Conservation (phyloP, 352 stramenopile genomes). For the Phytophthora cajani region DNA sequence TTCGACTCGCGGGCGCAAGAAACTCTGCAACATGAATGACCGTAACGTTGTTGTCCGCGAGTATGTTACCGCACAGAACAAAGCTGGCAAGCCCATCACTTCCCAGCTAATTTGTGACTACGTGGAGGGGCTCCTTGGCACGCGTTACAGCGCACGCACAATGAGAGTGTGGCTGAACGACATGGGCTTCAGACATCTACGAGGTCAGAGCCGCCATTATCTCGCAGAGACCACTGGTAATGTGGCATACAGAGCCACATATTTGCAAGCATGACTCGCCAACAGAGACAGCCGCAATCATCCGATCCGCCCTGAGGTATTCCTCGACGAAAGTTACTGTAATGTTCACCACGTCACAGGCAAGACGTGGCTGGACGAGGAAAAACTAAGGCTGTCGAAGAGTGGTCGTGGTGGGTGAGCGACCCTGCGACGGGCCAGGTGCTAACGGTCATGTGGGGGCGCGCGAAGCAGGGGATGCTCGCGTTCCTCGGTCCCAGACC, state of each 20-base stretch:
- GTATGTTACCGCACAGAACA: constrained; percentile 8
- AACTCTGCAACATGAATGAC: constrained; percentile 1
- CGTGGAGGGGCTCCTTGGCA: not conserved
- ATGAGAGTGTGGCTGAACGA: constrained; percentile 1
- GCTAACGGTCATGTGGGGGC: constrained; percentile 18
- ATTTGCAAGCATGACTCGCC: not conserved
- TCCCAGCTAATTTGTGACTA: constrained; percentile 4
- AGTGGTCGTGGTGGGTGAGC: not conserved
- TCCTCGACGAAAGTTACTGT: constrained; percentile 31
- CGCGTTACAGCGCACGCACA: not conserved
- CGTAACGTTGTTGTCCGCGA: constrained; percentile 10
- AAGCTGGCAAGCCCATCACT: constrained; percentile 4
- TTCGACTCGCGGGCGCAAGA: constrained; percentile 4
- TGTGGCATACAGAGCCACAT: constrained; percentile 11
- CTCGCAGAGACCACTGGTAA: constrained; percentile 4
- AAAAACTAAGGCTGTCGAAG: not conserved
- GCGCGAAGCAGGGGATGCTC: constrained; percentile 25
- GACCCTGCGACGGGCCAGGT: constrained; percentile 28
- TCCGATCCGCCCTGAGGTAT: constrained; percentile 13
- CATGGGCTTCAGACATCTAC: constrained; percentile 9
- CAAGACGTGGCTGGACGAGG: not conserved
- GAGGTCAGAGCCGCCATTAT: constrained; percentile 6
- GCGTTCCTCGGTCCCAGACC: constrained; percentile 28
- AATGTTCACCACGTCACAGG: constrained; percentile 19
- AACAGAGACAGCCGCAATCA: not conserved